Evolutionary conservation across 2,329 filamentous ascomycete species (phyloP), one percentile per base, ranked within the genome.

Genomic region (Lecanicillium sp.): DNA sequence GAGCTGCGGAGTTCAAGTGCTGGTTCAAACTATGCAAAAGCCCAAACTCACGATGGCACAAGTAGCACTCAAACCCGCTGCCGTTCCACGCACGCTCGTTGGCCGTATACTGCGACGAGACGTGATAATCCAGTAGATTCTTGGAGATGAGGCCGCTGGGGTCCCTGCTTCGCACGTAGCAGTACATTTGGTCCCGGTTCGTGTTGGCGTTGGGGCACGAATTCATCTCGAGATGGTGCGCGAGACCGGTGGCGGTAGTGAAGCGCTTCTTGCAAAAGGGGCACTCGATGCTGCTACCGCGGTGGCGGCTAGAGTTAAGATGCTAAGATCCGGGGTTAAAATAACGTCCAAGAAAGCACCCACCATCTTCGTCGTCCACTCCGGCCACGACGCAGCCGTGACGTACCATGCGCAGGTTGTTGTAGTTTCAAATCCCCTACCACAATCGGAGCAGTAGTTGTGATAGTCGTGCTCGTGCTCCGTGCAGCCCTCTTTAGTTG

Each of bases 151-250:
- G 3, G 11, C 75, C 70, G 4, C 64, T 33, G 0, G 68, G 67
- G 49, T 84, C 79, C 1, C 67, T 64, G 12, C 56, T 50, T 2
- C 69, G 68, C 7, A 83, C 61, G 10, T 68, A 57, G 0, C 57
- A 52, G 58, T 74, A 73, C 4, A 84, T 66, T 3, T 53, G 60
- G 9, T 77, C 69, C 9, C 74, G 72, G 56, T 75, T 70, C 2
- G 81, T 36, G 0, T 58, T 62, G 0, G 75, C 74, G 0, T 60
- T 59, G 0, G 69, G 68, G 44, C 81, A 85, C 1, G 66, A 60
- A n/a, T 74, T 73, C 1, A 56, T 62, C 53, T 85, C 81, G 1
- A 84, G 60, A 52, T 85, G 78, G 56, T 80, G 67, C 0, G 65
- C 57, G 4, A 83, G 54, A 4, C 78, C 80, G 1, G 73, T 77